Evolutionary conservation across 306 rosid genomes (phyloP), one percentile per base, ranked within the genome.

Genomic region (Aeschynomene evenia): DNA sequence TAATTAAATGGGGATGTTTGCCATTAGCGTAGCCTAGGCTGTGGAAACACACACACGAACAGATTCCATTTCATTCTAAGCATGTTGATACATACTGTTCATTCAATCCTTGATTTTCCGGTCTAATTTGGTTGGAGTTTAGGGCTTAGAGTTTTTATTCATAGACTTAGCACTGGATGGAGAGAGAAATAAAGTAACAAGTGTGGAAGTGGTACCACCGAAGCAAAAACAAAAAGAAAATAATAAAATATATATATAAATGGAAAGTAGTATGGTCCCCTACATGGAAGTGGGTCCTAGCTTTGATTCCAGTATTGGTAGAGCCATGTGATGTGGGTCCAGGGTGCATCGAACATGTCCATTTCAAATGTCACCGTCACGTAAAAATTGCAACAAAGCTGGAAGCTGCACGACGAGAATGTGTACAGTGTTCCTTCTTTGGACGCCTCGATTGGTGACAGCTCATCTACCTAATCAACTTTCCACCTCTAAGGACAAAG

Each of bases 291-390:
- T 55, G 82, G 90, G 88, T 24, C 84, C 86, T 23, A 78, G 69
- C 3, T 65, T 78, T 78, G 80, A 71, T 64, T 66, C 68, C 24
- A 28, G 71, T 53, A 77, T 60, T 75, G 78, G 83, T 52, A 62
- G 81, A 85, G 83, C 56, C 96, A 90, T 86, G 96, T 88, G 95
- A 82, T 28, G 87, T 74, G 80, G 90, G 90, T 1, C 88, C 59
- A 0, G 4, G 10, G 1, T 74, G 72, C 81, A 58, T 70, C 14
- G 68, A 83, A 34, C 37, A 7, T 11, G 88, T 79, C 88, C 37
- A 37, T 52, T 4, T 77, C 84, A 40, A 73, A 9, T 14, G 87
- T 84, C 87, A 9, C 72, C 28, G 20, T 89, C 89, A 68, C 81
- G 33, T 53, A 59, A 80, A 82, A 56, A 77, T 75, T 78, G 77